Evolutionary conservation across 225 moss, liverwort and hornwort species (phyloP), one percentile per base, ranked within the genome.

Genomic region (Polytrichum formosum): DNA sequence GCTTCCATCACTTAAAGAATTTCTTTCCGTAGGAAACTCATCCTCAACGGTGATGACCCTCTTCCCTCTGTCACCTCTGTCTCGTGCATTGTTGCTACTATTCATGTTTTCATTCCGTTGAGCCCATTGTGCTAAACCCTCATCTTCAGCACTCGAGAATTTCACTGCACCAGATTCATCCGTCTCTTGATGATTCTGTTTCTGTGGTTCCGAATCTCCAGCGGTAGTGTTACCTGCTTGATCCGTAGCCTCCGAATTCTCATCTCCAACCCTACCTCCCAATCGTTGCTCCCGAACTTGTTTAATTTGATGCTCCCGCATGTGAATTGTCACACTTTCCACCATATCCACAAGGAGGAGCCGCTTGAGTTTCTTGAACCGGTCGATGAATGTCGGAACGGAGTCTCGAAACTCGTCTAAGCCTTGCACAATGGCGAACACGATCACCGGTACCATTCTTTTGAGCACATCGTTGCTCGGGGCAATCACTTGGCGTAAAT

Each of bases 401-500:
- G 25, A 72, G 0, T 88, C 83, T 30, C 81, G 21, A 72, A 88
- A 85, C 1, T 88, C 83, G 31, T 88, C 85, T 1, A 85, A 75
- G 26, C 88, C 85, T 82, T 88, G 85, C 56, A 88, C 83, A 72
- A 88, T 88, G 62, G 88, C 85, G 72, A 85, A 88, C 67, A 88
- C 88, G 63, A 88, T 88, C 5, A 88, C 75, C 0, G 83, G 85
- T n/a, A 88, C 88, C 88, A 88, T 88, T 26, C 18, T 69, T 69
- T 88, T 88, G 1, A 88, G 82, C 2, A 88, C 76, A 26, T 88
- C 88, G 62, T 83, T 88, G 55, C 76, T 83, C 21, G 85, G 85
- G 19, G 85, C 78, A 80, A 88, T 83, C 46, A 88, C 88, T 80
- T 88, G 88, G 60, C 85, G 78, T 23, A 88, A 76, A 23, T 80